Conservation (phyloP, 352 stramenopile species). For the Blastocystis sp. region DNA sequence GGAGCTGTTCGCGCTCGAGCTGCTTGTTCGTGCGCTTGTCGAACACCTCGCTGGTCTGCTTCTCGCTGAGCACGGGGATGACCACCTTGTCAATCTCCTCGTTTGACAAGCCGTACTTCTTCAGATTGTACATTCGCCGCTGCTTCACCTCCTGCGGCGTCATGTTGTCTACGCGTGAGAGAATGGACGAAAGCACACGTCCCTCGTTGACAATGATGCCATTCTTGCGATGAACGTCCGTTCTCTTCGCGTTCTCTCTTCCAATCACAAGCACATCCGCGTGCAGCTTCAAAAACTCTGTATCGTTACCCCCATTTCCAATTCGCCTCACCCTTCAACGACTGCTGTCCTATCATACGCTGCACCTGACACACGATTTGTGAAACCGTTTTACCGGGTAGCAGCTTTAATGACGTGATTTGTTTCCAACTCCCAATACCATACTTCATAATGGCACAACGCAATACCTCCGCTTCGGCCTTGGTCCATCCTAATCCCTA, state of each 20-base stretch:
- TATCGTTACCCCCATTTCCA: not conserved
- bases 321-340: slow-evolving; percentile 45
- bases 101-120: slow-evolving; percentile 56
- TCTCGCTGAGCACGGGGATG: slow-evolving; percentile 55
- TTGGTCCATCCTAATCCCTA: slow-evolving; percentile 65
- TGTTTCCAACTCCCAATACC: slow-evolving; percentile 59
- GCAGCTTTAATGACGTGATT: slow-evolving; percentile 3
- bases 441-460: slow-evolving; percentile 64
- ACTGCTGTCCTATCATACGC: slow-evolving; percentile 65
- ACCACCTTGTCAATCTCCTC: slow-evolving; percentile 63
- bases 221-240: slow-evolving; percentile 59
- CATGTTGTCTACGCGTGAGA: slow-evolving; percentile 17
- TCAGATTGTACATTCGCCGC: slow-evolving; percentile 12
- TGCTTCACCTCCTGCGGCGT: slow-evolving; percentile 42
- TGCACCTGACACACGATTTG: slow-evolving; percentile 67
- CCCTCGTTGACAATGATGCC: slow-evolving; percentile 65
- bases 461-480: slow-evolving; percentile 49
- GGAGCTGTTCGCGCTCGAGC: slow-evolving; percentile 33
- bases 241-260: slow-evolving; percentile 63
- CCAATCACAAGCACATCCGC: slow-evolving; percentile 60
- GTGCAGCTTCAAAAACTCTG: slow-evolving; percentile 66
- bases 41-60: slow-evolving; percentile 59
- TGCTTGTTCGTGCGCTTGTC: slow-evolving; percentile 47
- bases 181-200: slow-evolving; percentile 5
- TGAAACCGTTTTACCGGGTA: slow-evolving; percentile 64